Evolutionary conservation across 176 grass and related monocot genomes (phyloP), one percentile per base, ranked within the genome.

Genomic region (Thinopyrum elongatum): DNA sequence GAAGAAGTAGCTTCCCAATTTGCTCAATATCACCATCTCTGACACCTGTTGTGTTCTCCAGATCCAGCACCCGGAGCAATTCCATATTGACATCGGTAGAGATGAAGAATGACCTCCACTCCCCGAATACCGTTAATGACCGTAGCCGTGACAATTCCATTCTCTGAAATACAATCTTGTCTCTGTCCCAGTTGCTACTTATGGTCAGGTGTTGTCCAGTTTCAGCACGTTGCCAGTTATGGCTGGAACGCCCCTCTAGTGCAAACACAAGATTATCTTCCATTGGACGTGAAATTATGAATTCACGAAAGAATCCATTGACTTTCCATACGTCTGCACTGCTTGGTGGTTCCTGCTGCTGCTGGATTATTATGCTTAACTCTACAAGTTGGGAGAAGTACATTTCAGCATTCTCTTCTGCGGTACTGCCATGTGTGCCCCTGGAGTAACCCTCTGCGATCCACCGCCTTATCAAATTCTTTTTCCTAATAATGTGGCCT

Each of bases 11-110:
- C 38, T 62, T 31, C 22, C 11, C 5, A 3, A 83, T 53, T 0
- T 23, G 13, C 1, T 74, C 11, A 3, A 90, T 2, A 14, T 79
- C 22, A 15, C 0, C 19, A 44, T 86, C 1, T 26, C 1, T 14
- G 3, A 47, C 10, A 15, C 44, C 44, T 1, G 44, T 3, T 2
- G 44, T 14, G 11, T 47, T 2, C 61, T 91, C 80, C 16, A 91
- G 23, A 36, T 91, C 85, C 31, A 91, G 14, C 25, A 91, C 85
- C n/a, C 85, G 70, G 3, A 91, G 23, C 0, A 34, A 17, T 9
- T 4, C 51, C 74, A 91, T 80, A 14, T 47, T 47, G 13, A 6
- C 27, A 76, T 10, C 6, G 0, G 16, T 15, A 34, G 41, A 41
- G 22, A 0, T 3, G 47, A 51, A 51, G 15, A 51, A 51, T 17